Evolutionary conservation across 208 protist genomes (phyloP), one percentile per base, ranked within the genome.

Genomic region (Porcisia deanei): DNA sequence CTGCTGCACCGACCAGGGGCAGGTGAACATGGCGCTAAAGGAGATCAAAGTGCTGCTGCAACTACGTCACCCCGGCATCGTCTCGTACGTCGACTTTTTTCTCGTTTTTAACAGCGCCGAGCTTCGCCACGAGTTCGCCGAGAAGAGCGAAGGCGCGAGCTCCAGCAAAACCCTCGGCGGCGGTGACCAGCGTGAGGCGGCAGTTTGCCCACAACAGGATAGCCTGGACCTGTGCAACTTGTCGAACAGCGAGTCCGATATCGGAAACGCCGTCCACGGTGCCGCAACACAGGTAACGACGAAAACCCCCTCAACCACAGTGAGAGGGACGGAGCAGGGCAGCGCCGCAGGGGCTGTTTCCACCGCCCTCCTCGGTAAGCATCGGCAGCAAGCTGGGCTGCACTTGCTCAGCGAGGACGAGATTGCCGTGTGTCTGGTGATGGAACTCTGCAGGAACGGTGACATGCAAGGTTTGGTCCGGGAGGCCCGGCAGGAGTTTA

Each of bases 81-180:
- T 96, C 16, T 89, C 86, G n/a, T 96, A 96, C 77, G 83, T 88
- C 0, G 94, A 97, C 83, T 96, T 97, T 61, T 95, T 96, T 61
- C 81, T 97, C 71, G 68, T 95, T 30, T 94, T 93, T 80, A 88
- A 95, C 81, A 88, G 76, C 65, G 82, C 79, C 22, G 84, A 91
- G 58, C 71, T 90, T 52, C 75, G 78, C 4, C 61, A 82, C 71
- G 84, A 92, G 73, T 90, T 93, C 53, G 82, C 81, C 18, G 57
- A 60, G 49, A 59, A 75, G 55, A 82, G 57, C 45, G 71, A 81
- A 47, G 52, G 66, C 34, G 72, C 72, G 16, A 52, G 60, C 22
- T 22, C 10, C 58, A 49, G 53, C 45, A 10, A 34, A 30, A 37
- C 1, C 4, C 7, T 8, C 16, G 20, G 22, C 16, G 10, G 41